Conservation (phyloP, 192 early-diverging fungal species). For the Coemansia erecta region DNA sequence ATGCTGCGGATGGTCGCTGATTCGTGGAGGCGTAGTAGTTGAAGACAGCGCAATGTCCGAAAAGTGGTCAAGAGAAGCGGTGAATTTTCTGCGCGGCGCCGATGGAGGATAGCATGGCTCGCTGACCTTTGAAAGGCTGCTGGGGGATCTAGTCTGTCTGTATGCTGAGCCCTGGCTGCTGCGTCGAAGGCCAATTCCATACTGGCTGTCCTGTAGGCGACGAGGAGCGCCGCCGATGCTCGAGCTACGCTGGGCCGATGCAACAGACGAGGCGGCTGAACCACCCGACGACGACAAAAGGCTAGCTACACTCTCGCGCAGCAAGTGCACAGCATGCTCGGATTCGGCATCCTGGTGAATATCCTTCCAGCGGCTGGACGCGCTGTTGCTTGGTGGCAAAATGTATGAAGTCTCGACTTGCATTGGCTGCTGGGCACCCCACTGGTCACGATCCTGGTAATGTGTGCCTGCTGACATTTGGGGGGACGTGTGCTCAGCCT, state of each 20-base stretch:
- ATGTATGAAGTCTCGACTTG: conserved; percentile 1
- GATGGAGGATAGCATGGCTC: conserved; percentile 49
- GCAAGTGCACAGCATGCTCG: conserved; percentile 37
- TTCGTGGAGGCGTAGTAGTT: conserved; percentile 12
- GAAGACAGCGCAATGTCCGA: conserved; percentile 43
- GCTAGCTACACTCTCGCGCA: conserved; percentile 47
- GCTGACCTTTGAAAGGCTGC: conserved; percentile 45
- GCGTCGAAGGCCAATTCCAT: conserved; percentile 5
- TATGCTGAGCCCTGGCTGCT: conserved; percentile 1
- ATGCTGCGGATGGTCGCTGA: conserved; percentile 1
- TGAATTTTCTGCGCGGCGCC: conserved; percentile 25
- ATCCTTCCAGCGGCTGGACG: conserved; percentile 4
- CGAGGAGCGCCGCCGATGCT: conserved; percentile 6
- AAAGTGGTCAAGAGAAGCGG: conserved; percentile 38
- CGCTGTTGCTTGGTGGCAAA: neutral
- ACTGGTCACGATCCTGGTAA: conserved; percentile 3
- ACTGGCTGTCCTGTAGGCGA: conserved; percentile 1
- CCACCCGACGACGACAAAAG: conserved; percentile 28
- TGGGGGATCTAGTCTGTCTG: conserved; percentile 31
- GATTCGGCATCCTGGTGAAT: conserved; percentile 8
- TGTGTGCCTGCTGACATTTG: neutral
- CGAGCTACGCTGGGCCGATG: conserved; percentile 25
- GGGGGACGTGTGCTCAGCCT: neutral
- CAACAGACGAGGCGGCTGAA: conserved; percentile 19
- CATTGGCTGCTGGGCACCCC: neutral